Evolutionary conservation across 2,329 filamentous ascomycete species (phyloP), one percentile per base, ranked within the genome.

Genomic region (Boeremia exigua): DNA sequence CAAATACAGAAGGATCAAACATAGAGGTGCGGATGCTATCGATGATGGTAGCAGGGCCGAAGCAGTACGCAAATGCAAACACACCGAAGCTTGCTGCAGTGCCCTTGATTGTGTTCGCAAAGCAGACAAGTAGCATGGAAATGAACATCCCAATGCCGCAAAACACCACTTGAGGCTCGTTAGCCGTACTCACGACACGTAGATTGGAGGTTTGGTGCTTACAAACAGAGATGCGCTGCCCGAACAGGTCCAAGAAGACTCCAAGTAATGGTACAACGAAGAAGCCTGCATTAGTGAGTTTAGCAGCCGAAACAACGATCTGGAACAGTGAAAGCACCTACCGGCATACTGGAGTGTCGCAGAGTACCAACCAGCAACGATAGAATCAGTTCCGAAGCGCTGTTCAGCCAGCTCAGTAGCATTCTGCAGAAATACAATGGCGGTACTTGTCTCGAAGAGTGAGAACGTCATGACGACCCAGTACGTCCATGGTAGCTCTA

Each of bases 361-460:
- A 1, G 82, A 82, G 59, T 87, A 88, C 84, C 84, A 88, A 0
- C 85, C 85, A 0, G 85, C 86, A 2, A 74, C 80, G 30, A 86
- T 77, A 0, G 81, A 74, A 9, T 77, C 77, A n/a, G 83, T 78
- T 8, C 82, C 74, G 69, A 88, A 87, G 2, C 84, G 78, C 63
- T 86, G 79, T 69, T 88, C 79, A 0, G 85, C 85, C 19, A 88
- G 68, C 60, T 88, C 86, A 0, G 86, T 88, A 0, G 82, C 82
- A 59, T 88, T 88, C 23, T 81, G 78, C 2, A 76, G 75, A 57
- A 85, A 88, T 4, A 86, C 78, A 4, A 74, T 61, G 0, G 84
- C 83, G 0, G 83, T 81, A 9, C 79, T 83, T 0, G 85, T 87
- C 62, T 87, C 78, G 58, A 87, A 86, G 0, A 86, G 66, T 0